Percentiles rank a stretch among this genome's conserved stretches.
Evolutionary conservation across 2,329 filamentous ascomycete species (phyloP).

Genomic region (Epicoccum nigrum): DNA sequence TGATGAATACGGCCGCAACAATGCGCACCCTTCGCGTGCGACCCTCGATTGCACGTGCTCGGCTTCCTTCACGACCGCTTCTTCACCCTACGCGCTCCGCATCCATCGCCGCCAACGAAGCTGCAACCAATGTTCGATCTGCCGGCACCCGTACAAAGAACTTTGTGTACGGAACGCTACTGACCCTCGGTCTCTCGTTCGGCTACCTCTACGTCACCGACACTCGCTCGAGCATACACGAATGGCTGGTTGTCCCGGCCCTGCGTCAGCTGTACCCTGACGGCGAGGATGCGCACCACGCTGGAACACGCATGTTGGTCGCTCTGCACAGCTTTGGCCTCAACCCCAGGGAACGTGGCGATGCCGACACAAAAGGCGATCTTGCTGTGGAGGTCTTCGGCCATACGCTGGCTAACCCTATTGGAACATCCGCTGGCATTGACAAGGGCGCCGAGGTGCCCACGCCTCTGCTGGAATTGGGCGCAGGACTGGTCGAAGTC

Average conservation of each 20-base stretch:
- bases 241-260: constrained; percentile 62
- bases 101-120: constrained; percentile 34
- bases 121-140: constrained; percentile 46
- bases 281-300: constrained; percentile 90
- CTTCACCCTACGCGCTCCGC: constrained; percentile 31
- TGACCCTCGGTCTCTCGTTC: constrained; percentile 55
- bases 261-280: constrained; percentile 72
- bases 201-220: constrained; percentile 61
- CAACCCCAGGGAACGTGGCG: constrained; percentile 81
- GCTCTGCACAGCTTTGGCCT: constrained; percentile 74
- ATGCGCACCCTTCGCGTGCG: constrained; percentile 39
- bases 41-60: constrained; percentile 27
- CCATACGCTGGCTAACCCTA: constrained; percentile 77
- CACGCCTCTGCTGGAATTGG: constrained; percentile 81
- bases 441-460: constrained; percentile 94
- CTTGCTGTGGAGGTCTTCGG: constrained; percentile 75
- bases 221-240: constrained; percentile 60
- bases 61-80: constrained; percentile 22
- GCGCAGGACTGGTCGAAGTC: constrained; percentile 87
- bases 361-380: constrained; percentile 59
- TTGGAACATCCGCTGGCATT: constrained; percentile 93
- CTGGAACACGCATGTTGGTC: constrained; percentile 74
- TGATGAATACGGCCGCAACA: constrained; percentile 34
- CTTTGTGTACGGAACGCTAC: constrained; percentile 59
- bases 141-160: constrained; percentile 56